Base-by-base conservation (phyloP, 495 filamentous ascomycete species). In the Penicillium samsonianum region DNA sequence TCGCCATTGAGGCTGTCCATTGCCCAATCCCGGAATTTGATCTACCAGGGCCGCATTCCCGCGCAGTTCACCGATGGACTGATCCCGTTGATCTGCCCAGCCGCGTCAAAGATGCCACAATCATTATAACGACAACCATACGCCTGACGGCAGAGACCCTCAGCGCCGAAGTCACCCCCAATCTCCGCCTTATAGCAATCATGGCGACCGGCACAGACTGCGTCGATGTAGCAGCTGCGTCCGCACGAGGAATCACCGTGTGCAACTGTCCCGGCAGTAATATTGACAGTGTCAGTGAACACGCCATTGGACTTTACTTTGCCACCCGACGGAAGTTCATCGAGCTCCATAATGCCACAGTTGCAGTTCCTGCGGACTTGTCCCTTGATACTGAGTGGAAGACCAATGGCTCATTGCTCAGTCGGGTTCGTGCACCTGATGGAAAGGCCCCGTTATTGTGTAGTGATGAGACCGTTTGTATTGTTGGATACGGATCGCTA, bases 241-340 rank as follows among this genome's bases (percentile, higher is more conserved):
- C 57, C 19, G 71, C 69, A 10, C 70, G 76, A 4, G 75, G 77
- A 1, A 70, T 84, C 47, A 58, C 64, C 0, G 76, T 84, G 0
- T 67, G 64, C 45, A 78, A 82, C 65, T 75, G 73, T 1, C 81
- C 80, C 12, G 70, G 70, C 11, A 75, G 77, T 28, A 84, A 82
- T 51, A 69, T 78, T 10, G 77, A 77, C 19, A 67, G 71, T 11
- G 82, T 84, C 3, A 76, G 72, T n/a, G 82, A 84, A 61, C 81
- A 84, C 62, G 76, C 74, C 0, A 63, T 84, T 23, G 73, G 71
- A 12, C 65, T 83, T n/a, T 85, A 82, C 57, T 85, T 82, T 60
- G 75, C 80, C 1, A 59, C 76, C 31, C 69, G 80, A 38, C 65
- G 81, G 25, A 69, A 69, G 10, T 61, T 82, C 6, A 66, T 76